These are phyloP conservation scores for Verticillium alfalfae DNA, from an alignment of 2,329 filamentous ascomycete genomes.

Conservation along the genomic window DNA sequence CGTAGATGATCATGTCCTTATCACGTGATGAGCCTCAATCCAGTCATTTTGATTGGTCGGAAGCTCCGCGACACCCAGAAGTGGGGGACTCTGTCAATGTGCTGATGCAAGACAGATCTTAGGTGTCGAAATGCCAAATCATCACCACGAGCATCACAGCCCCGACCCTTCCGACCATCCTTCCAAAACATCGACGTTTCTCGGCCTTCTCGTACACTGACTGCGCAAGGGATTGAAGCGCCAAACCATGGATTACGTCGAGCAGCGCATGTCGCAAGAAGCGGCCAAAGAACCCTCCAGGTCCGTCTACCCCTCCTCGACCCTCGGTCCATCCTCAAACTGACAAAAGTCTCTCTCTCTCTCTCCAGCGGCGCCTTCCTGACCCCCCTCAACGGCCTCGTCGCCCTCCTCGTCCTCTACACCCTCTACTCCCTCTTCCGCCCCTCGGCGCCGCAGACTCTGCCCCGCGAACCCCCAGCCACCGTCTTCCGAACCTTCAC, in stretches of 20 bases:
- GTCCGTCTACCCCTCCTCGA: slow-evolving; percentile 19
- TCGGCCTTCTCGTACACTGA: not conserved
- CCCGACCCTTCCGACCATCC: not conserved
- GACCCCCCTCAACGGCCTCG: slow-evolving; percentile 59
- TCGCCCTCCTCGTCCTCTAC: slow-evolving; percentile 51
- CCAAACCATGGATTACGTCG: slow-evolving; percentile 50
- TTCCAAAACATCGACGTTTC: not conserved
- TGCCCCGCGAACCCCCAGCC: slow-evolving; percentile 50
- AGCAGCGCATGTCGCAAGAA: slow-evolving; percentile 49
- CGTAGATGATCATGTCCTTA: too few species aligned
- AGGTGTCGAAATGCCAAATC: not conserved
- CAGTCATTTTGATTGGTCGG: too few species aligned
- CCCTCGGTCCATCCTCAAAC: not conserved
- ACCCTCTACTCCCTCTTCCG: slow-evolving; percentile 51
- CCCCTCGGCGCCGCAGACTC: slow-evolving; percentile 35
- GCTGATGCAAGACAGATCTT: not conserved
- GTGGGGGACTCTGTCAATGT: too few species aligned
- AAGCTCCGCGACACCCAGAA: too few species aligned
- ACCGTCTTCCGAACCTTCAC: slow-evolving; percentile 66
- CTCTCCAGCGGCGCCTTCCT: slow-evolving; percentile 35
- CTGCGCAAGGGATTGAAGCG: not conserved
- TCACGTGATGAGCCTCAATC: too few species aligned
- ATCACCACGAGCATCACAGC: not conserved
- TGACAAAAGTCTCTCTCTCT: not conserved
- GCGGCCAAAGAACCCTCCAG: slow-evolving; percentile 35